Base-by-base conservation (phyloP, 208 protist species). In the Trypanosoma cruzi region DNA sequence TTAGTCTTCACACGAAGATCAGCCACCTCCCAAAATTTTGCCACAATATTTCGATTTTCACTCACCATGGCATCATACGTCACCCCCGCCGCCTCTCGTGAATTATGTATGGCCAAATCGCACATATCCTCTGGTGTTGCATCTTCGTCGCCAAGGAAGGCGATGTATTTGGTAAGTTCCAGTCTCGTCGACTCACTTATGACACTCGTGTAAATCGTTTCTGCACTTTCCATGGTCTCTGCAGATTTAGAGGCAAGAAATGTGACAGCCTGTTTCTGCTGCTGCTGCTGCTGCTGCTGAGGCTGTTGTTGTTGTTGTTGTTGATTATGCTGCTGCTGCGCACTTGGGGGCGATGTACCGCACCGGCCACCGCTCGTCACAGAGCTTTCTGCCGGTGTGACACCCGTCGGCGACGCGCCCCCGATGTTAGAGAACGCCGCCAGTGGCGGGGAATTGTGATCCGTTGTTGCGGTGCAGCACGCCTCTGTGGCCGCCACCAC, bases 141-240 rank as follows among this genome's bases (percentile, higher is more conserved):
- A 59, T 95, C 89, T 42, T 93, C 88, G 68, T 92, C 83, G 54
- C 80, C 78, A 37, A 95, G 85, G 74, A 89, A 89, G 28, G 82
- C 88, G 32, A 95, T 81, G 52, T 81, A 86, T 78, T 97, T 97
- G 14, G 82, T 78, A 20, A 97, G 69, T 57, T 92, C 86, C 40
- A 97, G 65, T 28, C 65, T 68, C 24, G 82, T 77, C 48, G 77
- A 65, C 28, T 94, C 86, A 44, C 77, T 86, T 68, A 93, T 86
- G 69, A 84, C 84, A 75, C 91, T 94, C 6, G 82, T 87, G 67
- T 90, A 96, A 31, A 85, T 81, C 0, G 87, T 89, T 66, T 93
- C 86, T 6, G 84, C 81, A n/a, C 91, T 88, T 48, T 66, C 73
- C 26, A 86, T 78, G 22, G 77, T 91, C 53, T 93, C 75, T 5